These are phyloP conservation scores for Rhizopus sp. DNA, from an alignment of 371 early-diverging fungal species.

Conservation along the genomic window DNA sequence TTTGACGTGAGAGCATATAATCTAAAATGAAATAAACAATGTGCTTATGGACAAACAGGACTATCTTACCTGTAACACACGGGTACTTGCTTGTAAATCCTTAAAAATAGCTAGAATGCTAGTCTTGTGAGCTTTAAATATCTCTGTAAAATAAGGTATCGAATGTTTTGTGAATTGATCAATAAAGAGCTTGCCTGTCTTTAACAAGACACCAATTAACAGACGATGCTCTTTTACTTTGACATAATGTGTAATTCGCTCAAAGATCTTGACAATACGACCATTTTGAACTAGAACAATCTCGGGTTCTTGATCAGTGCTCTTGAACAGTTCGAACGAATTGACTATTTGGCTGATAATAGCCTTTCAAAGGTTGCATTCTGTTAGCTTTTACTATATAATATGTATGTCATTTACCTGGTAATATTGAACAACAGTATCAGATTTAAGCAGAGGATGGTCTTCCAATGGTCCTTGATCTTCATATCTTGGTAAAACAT, in stretches of 20 bases:
- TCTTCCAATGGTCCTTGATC: constrained; percentile 34
- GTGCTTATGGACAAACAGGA: not conserved
- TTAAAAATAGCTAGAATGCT: constrained; percentile 50
- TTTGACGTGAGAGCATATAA: constrained; percentile 81
- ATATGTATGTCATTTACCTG: constrained; percentile 30
- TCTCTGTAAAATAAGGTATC: constrained; percentile 66
- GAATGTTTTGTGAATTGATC: constrained; percentile 66
- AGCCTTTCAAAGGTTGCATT: constrained; percentile 32
- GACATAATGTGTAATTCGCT: constrained; percentile 53
- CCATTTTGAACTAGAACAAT: constrained; percentile 38
- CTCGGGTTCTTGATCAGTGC: constrained; percentile 38
- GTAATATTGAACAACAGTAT: constrained; percentile 53
- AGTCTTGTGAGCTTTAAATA: constrained; percentile 59
- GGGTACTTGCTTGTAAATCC: constrained; percentile 60
- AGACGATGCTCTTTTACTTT: constrained; percentile 56
- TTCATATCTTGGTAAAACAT: constrained; percentile 48
- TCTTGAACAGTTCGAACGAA: constrained; percentile 36
- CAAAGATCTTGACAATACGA: constrained; percentile 55
- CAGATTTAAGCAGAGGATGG: constrained; percentile 51
- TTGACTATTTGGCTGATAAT: constrained; percentile 55
- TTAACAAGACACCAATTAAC: constrained; percentile 54
- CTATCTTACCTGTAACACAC: constrained; percentile 55
- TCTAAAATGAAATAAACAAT: constrained; percentile 33
- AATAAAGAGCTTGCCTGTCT: constrained; percentile 59
- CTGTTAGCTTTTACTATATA: not conserved